phyloP scores from a whole-genome alignment of 805 yeast species.

The Candida nitratophila region DNA sequence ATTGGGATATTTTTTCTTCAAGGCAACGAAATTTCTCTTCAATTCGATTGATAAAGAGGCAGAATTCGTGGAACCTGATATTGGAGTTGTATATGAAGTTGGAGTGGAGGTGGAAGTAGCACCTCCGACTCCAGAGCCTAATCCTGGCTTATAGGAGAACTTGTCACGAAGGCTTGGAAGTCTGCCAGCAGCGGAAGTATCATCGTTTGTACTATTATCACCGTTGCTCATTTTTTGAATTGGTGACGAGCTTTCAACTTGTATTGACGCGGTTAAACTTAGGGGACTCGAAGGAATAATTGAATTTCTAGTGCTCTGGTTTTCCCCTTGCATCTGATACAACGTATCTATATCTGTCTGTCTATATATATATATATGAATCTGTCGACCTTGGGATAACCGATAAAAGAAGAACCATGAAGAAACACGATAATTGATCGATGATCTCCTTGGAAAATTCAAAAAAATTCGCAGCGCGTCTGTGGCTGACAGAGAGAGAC shows the following conservation, averaged over 20 bases:
- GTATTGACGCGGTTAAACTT: conserved; percentile 19
- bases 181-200: too few relatives aligned
- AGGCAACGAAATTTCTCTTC: conserved; percentile 21
- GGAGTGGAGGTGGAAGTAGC: background rate
- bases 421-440: too few relatives aligned
- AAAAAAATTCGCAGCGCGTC: too few relatives aligned
- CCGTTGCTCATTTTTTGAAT: conserved; percentile 14
- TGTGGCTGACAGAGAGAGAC: too few relatives aligned
- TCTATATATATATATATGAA: too few relatives aligned
- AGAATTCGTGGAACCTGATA: background rate
- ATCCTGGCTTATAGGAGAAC: conserved; percentile 29
- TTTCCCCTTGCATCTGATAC: conserved; percentile 3
- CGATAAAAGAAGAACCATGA: too few relatives aligned
- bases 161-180: conserved; percentile 31
- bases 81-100: background rate
- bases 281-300: background rate
- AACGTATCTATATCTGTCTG: too few relatives aligned
- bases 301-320: background rate
- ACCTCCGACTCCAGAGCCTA: background rate
- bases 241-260: conserved; percentile 43
- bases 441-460: too few relatives aligned
- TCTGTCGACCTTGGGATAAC: too few relatives aligned
- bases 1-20: conserved; percentile 27
- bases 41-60: conserved; percentile 13
- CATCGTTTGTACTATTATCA: too few relatives aligned